Percentiles rank a stretch among this genome's conserved stretches.
phyloP scores from a whole-genome alignment of 768 basidiomycete species.

The Pleurotus eryngii region DNA sequence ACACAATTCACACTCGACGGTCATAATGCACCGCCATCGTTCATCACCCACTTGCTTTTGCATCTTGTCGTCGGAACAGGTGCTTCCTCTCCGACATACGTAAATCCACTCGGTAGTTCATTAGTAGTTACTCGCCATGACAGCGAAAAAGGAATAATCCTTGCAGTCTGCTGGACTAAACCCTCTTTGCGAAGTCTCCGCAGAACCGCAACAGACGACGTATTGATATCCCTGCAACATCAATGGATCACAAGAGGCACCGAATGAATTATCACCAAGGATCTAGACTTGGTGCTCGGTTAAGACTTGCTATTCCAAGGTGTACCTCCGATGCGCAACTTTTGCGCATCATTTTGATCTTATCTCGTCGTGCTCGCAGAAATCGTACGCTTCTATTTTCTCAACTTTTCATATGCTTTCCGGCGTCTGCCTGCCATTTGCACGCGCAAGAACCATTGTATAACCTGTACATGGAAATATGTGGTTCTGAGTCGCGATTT shows the following conservation, averaged over 20 bases:
- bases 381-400: not conserved
- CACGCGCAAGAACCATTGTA: not conserved
- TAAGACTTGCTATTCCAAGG: not conserved
- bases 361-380: not conserved
- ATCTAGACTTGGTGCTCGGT: not conserved
- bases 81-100: too few species aligned
- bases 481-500: not conserved
- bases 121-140: too few species aligned
- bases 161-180: too few species aligned
- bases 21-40: too few species aligned
- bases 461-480: not conserved
- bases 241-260: not conserved
- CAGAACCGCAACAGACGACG: not conserved
- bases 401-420: not conserved
- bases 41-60: too few species aligned
- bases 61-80: too few species aligned
- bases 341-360: not conserved
- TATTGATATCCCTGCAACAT: not conserved
- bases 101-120: too few species aligned
- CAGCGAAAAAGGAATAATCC: too few species aligned
- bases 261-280: not conserved
- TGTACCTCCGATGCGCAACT: not conserved
- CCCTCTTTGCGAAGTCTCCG: too few species aligned
- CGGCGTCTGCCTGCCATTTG: not conserved
- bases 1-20: too few species aligned